Percentiles rank a stretch among this genome's conserved stretches.
Conservation (phyloP, 208 protist species). For the Leptomonas pyrrhocoris region DNA sequence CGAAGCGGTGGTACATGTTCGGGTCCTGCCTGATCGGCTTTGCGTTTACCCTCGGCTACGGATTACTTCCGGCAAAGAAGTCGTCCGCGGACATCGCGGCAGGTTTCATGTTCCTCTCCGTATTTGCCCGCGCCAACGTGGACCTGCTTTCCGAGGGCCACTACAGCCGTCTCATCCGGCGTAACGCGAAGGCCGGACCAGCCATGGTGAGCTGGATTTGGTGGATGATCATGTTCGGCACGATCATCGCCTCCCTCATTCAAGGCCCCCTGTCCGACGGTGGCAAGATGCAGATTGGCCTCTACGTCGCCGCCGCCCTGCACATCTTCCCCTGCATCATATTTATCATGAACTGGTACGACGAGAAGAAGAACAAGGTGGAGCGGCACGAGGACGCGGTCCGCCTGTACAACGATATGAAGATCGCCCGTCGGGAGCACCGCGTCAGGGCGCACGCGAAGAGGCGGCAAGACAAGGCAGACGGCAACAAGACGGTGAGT, state of each 20-base stretch:
- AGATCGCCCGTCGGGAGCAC: slow-evolving; percentile 4
- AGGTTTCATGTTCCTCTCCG: slow-evolving; percentile 44
- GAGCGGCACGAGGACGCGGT: slow-evolving; percentile 38
- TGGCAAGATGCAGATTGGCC: slow-evolving; percentile 26
- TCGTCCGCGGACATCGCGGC: slow-evolving; percentile 28
- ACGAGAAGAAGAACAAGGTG: slow-evolving; percentile 40
- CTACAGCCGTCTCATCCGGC: slow-evolving; percentile 53
- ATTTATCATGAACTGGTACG: slow-evolving; percentile 57
- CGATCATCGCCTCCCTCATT: slow-evolving; percentile 41
- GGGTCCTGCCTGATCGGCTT: slow-evolving; percentile 30
- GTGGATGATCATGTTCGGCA: slow-evolving; percentile 42
- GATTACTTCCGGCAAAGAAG: slow-evolving; percentile 36
- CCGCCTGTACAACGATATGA: slow-evolving; percentile 16
- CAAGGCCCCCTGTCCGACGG: slow-evolving; percentile 47
- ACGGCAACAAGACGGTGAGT: neutral
- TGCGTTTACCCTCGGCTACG: slow-evolving; percentile 33
- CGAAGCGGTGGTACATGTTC: slow-evolving; percentile 79
- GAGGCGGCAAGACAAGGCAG: neutral
- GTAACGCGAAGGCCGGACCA: slow-evolving; percentile 29
- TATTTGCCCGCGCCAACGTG: slow-evolving; percentile 44
- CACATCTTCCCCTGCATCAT: slow-evolving; percentile 36
- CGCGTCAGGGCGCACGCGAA: neutral
- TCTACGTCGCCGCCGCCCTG: slow-evolving; percentile 36
- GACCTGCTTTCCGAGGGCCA: slow-evolving; percentile 64
- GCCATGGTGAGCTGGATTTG: slow-evolving; percentile 54